These are phyloP conservation scores for Plectosphaerella cucumerina DNA, from an alignment of 2,329 filamentous ascomycete genomes.

Conservation along the genomic window DNA sequence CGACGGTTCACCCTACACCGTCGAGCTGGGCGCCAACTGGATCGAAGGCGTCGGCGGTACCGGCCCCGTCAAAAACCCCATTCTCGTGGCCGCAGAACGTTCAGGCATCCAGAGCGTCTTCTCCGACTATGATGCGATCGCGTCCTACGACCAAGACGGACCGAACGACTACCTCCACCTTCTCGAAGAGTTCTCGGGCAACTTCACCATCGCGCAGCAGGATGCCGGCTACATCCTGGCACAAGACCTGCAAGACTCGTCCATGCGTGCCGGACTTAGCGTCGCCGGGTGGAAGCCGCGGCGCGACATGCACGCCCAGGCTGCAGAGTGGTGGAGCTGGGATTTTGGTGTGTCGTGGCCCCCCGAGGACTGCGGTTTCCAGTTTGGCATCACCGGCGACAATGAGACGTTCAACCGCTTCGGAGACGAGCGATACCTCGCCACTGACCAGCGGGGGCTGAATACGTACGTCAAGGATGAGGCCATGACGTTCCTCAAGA, in stretches of 20 bases:
- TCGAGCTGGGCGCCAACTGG: slow-evolving; percentile 69
- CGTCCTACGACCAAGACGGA: slow-evolving; percentile 58
- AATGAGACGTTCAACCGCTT: slow-evolving; percentile 62
- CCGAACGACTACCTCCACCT: slow-evolving; percentile 43
- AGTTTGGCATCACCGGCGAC: slow-evolving; percentile 50
- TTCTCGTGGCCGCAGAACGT: slow-evolving; percentile 60
- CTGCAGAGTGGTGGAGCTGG: slow-evolving; percentile 55
- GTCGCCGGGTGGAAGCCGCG: slow-evolving; percentile 60
- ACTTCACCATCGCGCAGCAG: slow-evolving; percentile 39
- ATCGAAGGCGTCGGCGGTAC: slow-evolving; percentile 8
- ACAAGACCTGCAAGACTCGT: slow-evolving; percentile 58
- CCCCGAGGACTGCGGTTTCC: slow-evolving; percentile 51
- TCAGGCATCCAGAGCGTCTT: slow-evolving; percentile 50
- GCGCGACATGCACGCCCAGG: slow-evolving; percentile 49
- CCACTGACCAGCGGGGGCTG: slow-evolving; percentile 58
- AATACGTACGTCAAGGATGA: slow-evolving; percentile 53
- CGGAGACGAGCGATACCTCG: slow-evolving; percentile 57
- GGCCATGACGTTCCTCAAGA: slow-evolving; percentile 50
- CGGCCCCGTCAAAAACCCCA: slow-evolving; percentile 47
- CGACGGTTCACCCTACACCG: slow-evolving; percentile 48
- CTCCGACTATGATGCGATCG: slow-evolving; percentile 54
- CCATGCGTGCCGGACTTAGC: slow-evolving; percentile 52
- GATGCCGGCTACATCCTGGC: slow-evolving; percentile 54
- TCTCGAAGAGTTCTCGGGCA: slow-evolving; percentile 44
- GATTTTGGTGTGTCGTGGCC: slow-evolving; percentile 57